Evolutionary conservation across 2,329 filamentous ascomycete species (phyloP).

Genomic region (Penicillium capsulatum): DNA sequence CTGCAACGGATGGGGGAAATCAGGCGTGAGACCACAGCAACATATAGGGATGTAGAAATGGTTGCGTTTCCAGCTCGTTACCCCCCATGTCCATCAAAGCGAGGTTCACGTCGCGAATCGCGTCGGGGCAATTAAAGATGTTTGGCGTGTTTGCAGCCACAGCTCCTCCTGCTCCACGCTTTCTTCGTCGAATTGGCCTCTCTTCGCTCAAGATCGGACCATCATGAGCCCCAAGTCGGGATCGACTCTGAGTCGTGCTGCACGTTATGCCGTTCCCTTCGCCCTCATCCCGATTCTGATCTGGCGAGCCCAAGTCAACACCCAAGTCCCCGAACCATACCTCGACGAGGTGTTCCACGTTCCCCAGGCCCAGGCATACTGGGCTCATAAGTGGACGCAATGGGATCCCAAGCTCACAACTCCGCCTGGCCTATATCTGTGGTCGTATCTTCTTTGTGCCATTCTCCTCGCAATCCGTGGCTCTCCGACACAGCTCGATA

Average conservation of each 20-base stretch:
- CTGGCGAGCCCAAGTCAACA: conserved; percentile 47
- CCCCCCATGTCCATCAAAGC: no score
- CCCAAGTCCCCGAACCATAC: conserved; percentile 54
- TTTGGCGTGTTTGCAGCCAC: conserved; percentile 35
- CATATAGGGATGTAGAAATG: no score
- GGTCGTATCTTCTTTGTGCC: conserved; percentile 46
- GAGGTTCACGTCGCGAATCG: conserved; percentile 10
- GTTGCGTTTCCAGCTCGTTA: no score
- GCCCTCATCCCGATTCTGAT: conserved; percentile 31
- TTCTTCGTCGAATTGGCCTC: background rate
- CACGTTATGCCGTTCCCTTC: conserved; percentile 37
- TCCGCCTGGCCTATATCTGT: conserved; percentile 73
- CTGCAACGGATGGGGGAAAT: background rate
- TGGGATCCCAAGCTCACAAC: conserved; percentile 99
- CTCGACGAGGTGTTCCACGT: conserved; percentile 62
- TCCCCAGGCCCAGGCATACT: conserved; percentile 86
- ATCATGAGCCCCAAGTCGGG: conserved; percentile 31
- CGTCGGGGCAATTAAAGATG: conserved; percentile 14
- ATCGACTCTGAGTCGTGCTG: conserved; percentile 33
- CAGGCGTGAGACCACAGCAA: no score
- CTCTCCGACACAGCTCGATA: conserved; percentile 31
- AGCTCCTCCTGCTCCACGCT: conserved; percentile 3
- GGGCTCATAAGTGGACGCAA: conserved; percentile 63
- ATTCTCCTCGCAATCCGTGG: conserved; percentile 20
- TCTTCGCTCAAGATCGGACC: conserved; percentile 1